phyloP scores from a whole-genome alignment of 805 yeast species.

The Clavispora fructus region DNA sequence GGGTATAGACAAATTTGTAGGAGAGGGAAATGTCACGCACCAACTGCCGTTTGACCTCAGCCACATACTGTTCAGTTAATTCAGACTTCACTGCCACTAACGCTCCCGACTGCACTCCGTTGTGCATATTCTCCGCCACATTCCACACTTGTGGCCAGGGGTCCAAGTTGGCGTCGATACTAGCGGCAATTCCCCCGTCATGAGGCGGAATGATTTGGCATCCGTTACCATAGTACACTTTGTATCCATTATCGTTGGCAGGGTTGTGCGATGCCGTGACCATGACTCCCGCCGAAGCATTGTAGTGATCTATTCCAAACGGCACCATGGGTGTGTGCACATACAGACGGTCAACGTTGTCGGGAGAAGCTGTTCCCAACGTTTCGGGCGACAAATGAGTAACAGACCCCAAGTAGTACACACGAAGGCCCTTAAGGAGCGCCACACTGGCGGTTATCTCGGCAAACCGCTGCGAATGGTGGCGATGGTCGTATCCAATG shows the following conservation, averaged over 20 bases:
- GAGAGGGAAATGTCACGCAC: slow-evolving; percentile 21
- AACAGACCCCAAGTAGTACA: slow-evolving; percentile 51
- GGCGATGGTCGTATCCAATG: slow-evolving; percentile 89
- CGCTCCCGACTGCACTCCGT: slow-evolving; percentile 17
- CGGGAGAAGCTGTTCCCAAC: slow-evolving; percentile 9
- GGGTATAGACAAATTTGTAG: slow-evolving; percentile 72
- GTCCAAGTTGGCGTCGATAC: slow-evolving; percentile 53
- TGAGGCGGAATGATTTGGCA: slow-evolving; percentile 95
- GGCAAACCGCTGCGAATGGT: slow-evolving; percentile 75
- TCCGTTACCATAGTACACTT: slow-evolving; percentile 89
- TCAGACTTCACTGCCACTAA: slow-evolving; percentile 40
- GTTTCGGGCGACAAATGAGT: slow-evolving; percentile 27
- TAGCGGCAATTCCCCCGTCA: slow-evolving; percentile 64
- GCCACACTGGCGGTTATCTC: slow-evolving; percentile 74
- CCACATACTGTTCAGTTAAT: slow-evolving; percentile 38
- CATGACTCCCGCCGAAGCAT: slow-evolving; percentile 83
- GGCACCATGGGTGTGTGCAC: slow-evolving; percentile 94
- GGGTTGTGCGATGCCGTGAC: slow-evolving; percentile 89
- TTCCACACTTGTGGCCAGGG: slow-evolving; percentile 58
- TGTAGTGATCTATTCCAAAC: slow-evolving; percentile 60
- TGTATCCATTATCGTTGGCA: slow-evolving; percentile 84
- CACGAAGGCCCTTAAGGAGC: slow-evolving; percentile 59
- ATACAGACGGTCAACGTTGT: slow-evolving; percentile 8
- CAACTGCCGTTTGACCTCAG: slow-evolving; percentile 22
- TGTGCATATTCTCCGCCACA: slow-evolving; percentile 29